Percentiles rank a stretch among this genome's conserved stretches.
phyloP scores from a whole-genome alignment of 768 basidiomycete species.

The Trametes punicea region DNA sequence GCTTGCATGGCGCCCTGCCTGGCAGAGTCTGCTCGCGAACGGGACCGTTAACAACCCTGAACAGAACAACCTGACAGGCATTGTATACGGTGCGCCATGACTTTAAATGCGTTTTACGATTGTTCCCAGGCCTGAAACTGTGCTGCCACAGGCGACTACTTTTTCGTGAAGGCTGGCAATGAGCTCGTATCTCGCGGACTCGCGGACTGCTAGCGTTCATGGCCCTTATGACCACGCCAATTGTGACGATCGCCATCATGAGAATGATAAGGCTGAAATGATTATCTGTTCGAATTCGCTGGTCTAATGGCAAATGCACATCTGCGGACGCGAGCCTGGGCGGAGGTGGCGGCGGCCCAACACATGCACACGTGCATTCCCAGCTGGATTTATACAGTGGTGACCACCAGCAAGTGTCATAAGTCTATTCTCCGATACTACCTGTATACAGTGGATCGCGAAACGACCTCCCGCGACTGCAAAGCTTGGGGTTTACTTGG shows the following conservation, averaged over 20 bases:
- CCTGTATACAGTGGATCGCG: too few species aligned
- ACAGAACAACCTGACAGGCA: slow-evolving; percentile 55
- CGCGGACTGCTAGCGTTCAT: slow-evolving; percentile 20
- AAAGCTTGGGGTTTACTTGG: too few species aligned
- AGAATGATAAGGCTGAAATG: too few species aligned
- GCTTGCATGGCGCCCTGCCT: slow-evolving; percentile 55
- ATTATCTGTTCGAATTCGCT: too few species aligned
- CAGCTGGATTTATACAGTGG: too few species aligned
- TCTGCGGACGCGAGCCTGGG: too few species aligned
- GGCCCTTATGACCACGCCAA: neutral
- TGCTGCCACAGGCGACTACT: slow-evolving; percentile 53
- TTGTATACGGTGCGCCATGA: slow-evolving; percentile 45
- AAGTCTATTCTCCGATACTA: too few species aligned
- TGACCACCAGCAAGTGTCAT: too few species aligned
- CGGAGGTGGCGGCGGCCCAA: too few species aligned
- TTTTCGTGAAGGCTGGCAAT: slow-evolving; percentile 55
- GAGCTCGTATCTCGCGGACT: slow-evolving; percentile 46
- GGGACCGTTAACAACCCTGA: slow-evolving; percentile 60
- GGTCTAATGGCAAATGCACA: too few species aligned
- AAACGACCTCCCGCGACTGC: too few species aligned
- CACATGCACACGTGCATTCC: too few species aligned
- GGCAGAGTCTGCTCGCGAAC: slow-evolving; percentile 64
- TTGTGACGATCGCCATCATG: neutral
- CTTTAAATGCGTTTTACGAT: neutral
- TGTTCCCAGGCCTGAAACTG: neutral